A percentile compares a stretch with the other conserved stretches of the same genome.
These are phyloP conservation scores for Pythium sp. DNA, from an alignment of 352 stramenopile species.

Conservation along the genomic window DNA sequence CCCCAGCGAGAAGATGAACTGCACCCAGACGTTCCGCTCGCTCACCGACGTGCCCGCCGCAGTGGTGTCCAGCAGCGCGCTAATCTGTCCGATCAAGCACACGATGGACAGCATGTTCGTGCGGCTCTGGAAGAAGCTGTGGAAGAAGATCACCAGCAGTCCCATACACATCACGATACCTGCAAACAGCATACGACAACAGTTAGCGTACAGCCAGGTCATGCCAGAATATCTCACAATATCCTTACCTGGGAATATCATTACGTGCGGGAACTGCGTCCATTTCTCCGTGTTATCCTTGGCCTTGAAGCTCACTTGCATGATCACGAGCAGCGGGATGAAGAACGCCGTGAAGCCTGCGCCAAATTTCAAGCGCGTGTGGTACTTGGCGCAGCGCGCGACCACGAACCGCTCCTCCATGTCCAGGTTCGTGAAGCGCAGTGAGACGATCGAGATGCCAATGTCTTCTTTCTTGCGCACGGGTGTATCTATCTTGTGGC, in stretches of 20 bases:
- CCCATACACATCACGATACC: conserved; percentile 77
- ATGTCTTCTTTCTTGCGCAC: conserved; percentile 74
- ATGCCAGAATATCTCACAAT: too few relatives aligned
- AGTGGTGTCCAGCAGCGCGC: conserved; percentile 70
- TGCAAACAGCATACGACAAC: conserved; percentile 1
- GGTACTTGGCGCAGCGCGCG: conserved; percentile 60
- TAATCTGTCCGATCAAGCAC: conserved; percentile 72
- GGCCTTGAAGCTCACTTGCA: conserved; percentile 82
- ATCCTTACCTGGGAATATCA: conserved; percentile 64
- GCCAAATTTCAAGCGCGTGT: conserved; percentile 68
- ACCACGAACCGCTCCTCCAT: conserved; percentile 65
- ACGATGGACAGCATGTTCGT: conserved; percentile 51
- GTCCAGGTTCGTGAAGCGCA: conserved; percentile 64
- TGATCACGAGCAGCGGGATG: conserved; percentile 82
- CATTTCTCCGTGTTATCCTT: conserved; percentile 62
- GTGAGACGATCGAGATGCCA: conserved; percentile 66
- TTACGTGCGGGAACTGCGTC: conserved; percentile 67
- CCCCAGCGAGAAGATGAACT: conserved; percentile 84
- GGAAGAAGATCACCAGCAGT: conserved; percentile 61
- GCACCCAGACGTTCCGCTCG: conserved; percentile 82
- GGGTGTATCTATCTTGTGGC: conserved; percentile 20
- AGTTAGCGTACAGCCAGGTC: neutral
- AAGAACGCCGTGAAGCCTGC: conserved; percentile 77
- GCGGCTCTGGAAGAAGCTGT: conserved; percentile 56
- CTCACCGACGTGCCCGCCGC: conserved; percentile 69